Conservation (phyloP, 1,139 yeast species). For the Geotrichum restrictum region DNA sequence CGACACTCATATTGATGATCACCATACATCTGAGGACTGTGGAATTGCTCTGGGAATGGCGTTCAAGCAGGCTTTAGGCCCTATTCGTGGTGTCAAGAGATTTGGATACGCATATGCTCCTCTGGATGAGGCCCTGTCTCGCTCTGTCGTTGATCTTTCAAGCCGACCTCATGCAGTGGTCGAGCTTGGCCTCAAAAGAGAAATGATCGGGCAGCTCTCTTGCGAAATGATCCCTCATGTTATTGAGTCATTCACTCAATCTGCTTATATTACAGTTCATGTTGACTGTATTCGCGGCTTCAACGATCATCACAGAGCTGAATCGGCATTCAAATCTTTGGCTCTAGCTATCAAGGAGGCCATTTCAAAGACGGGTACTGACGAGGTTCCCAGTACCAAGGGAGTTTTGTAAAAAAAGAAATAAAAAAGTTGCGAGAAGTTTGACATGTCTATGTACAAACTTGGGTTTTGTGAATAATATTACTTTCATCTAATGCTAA, state of each 20-base stretch:
- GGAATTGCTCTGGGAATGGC: conserved; percentile 89
- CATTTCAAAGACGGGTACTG: conserved; percentile 70
- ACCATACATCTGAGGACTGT: conserved; percentile 93
- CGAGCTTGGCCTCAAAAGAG: conserved; percentile 85
- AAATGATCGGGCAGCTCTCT: conserved; percentile 85
- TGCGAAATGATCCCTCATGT: conserved; percentile 98
- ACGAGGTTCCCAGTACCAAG: conserved; percentile 93
- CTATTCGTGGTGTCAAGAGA: conserved; percentile 83
- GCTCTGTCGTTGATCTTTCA: conserved; percentile 91
- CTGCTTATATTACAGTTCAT: conserved; percentile 84
- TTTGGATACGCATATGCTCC: conserved; percentile 97
- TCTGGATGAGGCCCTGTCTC: conserved; percentile 86
- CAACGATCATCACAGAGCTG: conserved; percentile 95
- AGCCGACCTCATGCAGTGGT: conserved; percentile 89
- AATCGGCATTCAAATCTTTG: conserved; percentile 90
- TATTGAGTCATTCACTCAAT: conserved; percentile 86
- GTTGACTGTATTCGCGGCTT: conserved; percentile 90
- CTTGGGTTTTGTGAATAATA: not conserved
- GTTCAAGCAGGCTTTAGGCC: conserved; percentile 84
- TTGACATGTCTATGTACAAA: not conserved
- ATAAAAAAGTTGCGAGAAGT: not conserved
- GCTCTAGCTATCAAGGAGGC: conserved; percentile 92
- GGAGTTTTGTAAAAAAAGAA: conserved; percentile 57
- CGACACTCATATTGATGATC: conserved; percentile 93
- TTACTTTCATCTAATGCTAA: not conserved